Percentiles rank a stretch among this genome's conserved stretches.
Conservation (phyloP, 805 yeast species). For the Ogataea zsoltii region DNA sequence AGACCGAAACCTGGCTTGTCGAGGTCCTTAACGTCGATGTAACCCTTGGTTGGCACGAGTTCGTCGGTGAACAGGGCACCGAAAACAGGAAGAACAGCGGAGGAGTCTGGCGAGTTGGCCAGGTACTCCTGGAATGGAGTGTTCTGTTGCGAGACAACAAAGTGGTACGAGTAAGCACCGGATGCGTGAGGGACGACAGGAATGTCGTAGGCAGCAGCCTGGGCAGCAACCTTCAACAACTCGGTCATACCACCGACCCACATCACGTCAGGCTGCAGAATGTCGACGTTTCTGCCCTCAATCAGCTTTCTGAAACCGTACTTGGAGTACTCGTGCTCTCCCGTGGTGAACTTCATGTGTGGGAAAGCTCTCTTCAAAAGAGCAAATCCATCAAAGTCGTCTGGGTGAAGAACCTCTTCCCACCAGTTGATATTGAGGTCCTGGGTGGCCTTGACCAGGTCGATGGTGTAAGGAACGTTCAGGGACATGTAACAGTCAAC, state of each 20-base stretch:
- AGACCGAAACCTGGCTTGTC: conserved; percentile 54
- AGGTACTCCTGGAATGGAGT: conserved; percentile 55
- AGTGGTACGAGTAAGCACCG: conserved; percentile 54
- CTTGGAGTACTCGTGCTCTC: conserved; percentile 53
- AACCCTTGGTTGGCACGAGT: conserved; percentile 48
- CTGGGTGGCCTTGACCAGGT: conserved; percentile 43
- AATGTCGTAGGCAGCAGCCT: conserved; percentile 53
- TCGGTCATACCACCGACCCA: conserved; percentile 57
- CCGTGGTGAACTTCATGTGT: conserved; percentile 49
- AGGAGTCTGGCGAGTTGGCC: conserved; percentile 50
- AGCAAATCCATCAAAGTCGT: conserved; percentile 50
- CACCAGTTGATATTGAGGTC: conserved; percentile 53
- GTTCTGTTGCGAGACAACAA: conserved; percentile 48
- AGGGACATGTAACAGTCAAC: conserved; percentile 55
- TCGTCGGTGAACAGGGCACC: conserved; percentile 48
- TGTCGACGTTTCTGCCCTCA: conserved; percentile 49
- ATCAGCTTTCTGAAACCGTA: conserved; percentile 52
- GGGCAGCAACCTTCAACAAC: conserved; percentile 45
- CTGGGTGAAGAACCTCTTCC: conserved; percentile 54
- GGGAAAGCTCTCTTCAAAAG: conserved; percentile 48
- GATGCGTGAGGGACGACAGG: conserved; percentile 56
- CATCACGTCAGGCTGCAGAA: conserved; percentile 54
- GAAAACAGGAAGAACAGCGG: conserved; percentile 40
- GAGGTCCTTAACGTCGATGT: conserved; percentile 38
- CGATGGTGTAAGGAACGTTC: conserved; percentile 49